Base-by-base conservation (phyloP, 208 protist species). In the Paratrypanosoma confusum region DNA sequence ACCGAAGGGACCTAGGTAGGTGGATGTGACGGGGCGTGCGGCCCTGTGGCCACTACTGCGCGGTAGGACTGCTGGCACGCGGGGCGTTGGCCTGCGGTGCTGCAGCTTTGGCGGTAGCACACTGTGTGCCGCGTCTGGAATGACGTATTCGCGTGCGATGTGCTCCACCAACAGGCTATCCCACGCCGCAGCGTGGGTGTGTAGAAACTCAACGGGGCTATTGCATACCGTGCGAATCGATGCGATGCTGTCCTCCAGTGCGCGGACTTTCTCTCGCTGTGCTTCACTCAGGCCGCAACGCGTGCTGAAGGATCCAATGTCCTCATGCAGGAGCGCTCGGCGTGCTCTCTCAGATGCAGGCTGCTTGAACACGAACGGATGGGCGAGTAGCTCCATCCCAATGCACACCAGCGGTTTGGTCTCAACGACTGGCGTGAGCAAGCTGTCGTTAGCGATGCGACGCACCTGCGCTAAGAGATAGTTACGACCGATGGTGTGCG, bases 71-170 rank as follows among this genome's bases (percentile, higher is more conserved):
- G n/a, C n/a, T n/a, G n/a, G n/a, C n/a, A n/a, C n/a, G n/a, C n/a
- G n/a, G n/a, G n/a, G n/a, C n/a, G n/a, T n/a, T n/a, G n/a, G n/a
- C n/a, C n/a, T n/a, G n/a, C n/a, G n/a, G n/a, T n/a, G n/a, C n/a
- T n/a, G n/a, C n/a, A n/a, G n/a, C n/a, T n/a, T n/a, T n/a, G n/a
- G 41, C 1, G 76, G 76, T 37, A 90, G 70, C 14, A 85, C 49
- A 23, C 67, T 39, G 48, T 83, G 76, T 1, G 76, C 72, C 21
- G 63, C 49, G 5, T 63, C 50, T 1, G 81, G 73, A 21, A 85
- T 42, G 24, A 90, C 57, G 8, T 85, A 57, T 24, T 57, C 67
- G 38, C 73, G 44, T 3, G 74, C 71, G 8, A 69, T 58, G 7
- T 76, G 65, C 13, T 59, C 57, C 39, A 74, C 7, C 28, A 90